Evolutionary conservation across 2,329 filamentous ascomycete genomes (phyloP).

Genomic region (Aspergillus luchuensis): DNA sequence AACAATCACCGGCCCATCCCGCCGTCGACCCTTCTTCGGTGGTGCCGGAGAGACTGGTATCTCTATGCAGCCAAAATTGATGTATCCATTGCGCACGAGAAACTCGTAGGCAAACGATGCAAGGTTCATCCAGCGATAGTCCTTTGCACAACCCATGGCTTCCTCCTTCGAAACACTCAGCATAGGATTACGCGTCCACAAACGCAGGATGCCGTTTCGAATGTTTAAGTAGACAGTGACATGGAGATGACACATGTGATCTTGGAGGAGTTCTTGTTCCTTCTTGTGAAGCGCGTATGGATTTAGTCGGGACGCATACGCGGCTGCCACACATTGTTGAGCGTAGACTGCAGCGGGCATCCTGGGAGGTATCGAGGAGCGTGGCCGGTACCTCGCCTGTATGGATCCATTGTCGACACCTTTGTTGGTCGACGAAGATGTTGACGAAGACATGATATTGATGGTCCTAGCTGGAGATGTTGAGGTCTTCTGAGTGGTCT

Average conservation of each 20-base stretch:
- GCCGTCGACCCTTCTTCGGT: constrained; percentile 45
- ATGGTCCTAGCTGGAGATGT: constrained; percentile 28
- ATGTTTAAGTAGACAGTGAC: constrained; percentile 96
- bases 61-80: constrained; percentile 92
- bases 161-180: constrained; percentile 79
- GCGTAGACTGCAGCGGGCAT: constrained; percentile 77
- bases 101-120: constrained; percentile 90
- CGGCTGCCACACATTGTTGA: constrained; percentile 85
- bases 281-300: constrained; percentile 84
- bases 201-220: constrained; percentile 84
- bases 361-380: constrained; percentile 78
- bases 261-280: constrained; percentile 77
- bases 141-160: constrained; percentile 86
- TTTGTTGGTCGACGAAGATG: constrained; percentile 21
- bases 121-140: constrained; percentile 83
- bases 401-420: constrained; percentile 31
- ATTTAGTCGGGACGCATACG: constrained; percentile 84
- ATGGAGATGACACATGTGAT: constrained; percentile 82
- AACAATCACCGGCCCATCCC: constrained; percentile 70
- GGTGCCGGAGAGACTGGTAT: constrained; percentile 54
- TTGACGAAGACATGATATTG: constrained; percentile 15
- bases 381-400: constrained; percentile 63
- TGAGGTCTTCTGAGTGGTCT: constrained; percentile 28
- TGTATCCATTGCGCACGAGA: constrained; percentile 87
- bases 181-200: constrained; percentile 87